Conservation (phyloP, 2,329 filamentous ascomycete species). For the Colletotrichum chlorophyti region DNA sequence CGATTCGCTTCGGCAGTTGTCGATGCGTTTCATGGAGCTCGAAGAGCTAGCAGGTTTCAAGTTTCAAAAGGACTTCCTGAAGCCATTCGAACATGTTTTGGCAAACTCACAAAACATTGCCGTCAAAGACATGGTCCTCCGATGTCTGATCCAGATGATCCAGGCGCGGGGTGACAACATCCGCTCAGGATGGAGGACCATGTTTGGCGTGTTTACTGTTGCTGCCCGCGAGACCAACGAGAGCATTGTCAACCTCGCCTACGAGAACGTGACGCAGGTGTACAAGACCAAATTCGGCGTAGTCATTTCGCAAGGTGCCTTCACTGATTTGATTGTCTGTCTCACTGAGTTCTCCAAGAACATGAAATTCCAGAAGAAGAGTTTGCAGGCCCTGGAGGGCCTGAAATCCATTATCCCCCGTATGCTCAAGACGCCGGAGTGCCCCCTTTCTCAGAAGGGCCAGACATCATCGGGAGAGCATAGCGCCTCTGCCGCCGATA, state of each 20-base stretch:
- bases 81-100: slow-evolving; percentile 97
- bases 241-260: slow-evolving; percentile 94
- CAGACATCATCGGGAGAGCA: slow-evolving; percentile 42
- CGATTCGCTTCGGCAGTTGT: slow-evolving; percentile 92
- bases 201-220: slow-evolving; percentile 99
- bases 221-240: slow-evolving; percentile 93
- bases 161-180: slow-evolving; percentile 97
- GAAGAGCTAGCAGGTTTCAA: slow-evolving; percentile 98
- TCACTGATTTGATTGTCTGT: slow-evolving; percentile 95
- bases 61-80: slow-evolving; percentile 99
- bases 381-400: slow-evolving; percentile 91
- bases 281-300: slow-evolving; percentile 96
- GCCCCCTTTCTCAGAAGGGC: slow-evolving; percentile 77
- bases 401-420: slow-evolving; percentile 92
- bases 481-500: slow-evolving; percentile 49
- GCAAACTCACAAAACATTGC: slow-evolving; percentile 88
- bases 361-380: slow-evolving; percentile 98
- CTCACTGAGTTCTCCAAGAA: slow-evolving; percentile 99
- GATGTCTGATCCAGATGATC: slow-evolving; percentile 98
- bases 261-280: slow-evolving; percentile 94
- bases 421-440: slow-evolving; percentile 96
- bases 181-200: slow-evolving; percentile 96
- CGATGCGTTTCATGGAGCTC: slow-evolving; percentile 99
- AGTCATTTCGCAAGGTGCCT: slow-evolving; percentile 94
- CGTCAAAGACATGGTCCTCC: slow-evolving; percentile 96